Percentiles rank a stretch among this genome's conserved stretches.
Conservation (phyloP, 352 stramenopile species). For the Phytophthora foliorum region DNA sequence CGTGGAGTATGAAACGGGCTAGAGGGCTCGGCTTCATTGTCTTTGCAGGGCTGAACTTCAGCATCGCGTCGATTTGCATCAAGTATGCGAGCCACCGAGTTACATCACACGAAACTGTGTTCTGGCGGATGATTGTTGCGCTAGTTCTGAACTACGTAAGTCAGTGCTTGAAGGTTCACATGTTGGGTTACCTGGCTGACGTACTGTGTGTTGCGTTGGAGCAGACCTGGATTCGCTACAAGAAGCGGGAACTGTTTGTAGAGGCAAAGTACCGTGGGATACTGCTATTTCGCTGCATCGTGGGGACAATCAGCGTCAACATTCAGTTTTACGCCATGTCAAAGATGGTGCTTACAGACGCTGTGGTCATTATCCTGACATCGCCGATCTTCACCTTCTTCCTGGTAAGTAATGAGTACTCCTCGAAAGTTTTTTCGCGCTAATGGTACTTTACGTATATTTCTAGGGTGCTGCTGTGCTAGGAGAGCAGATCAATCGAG, state of each 20-base stretch:
- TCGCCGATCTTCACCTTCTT: conserved; percentile 65
- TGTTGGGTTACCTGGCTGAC: neutral
- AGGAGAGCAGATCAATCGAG: conserved; percentile 52
- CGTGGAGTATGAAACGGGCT: conserved; percentile 37
- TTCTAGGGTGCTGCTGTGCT: conserved; percentile 55
- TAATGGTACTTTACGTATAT: neutral
- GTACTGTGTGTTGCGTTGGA: neutral
- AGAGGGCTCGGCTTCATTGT: conserved; percentile 58
- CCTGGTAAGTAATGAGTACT: conserved; percentile 35
- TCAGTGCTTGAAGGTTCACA: neutral
- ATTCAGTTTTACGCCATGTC: conserved; percentile 72
- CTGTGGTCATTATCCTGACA: conserved; percentile 71
- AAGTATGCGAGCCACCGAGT: conserved; percentile 65
- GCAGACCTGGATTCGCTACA: conserved; percentile 47
- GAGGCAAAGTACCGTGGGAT: conserved; percentile 41
- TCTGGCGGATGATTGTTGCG: conserved; percentile 67
- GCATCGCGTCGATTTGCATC: conserved; percentile 69
- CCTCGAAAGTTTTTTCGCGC: neutral
- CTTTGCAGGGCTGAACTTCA: conserved; percentile 68
- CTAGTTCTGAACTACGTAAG: conserved; percentile 63
- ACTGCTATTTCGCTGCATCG: conserved; percentile 62
- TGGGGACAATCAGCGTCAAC: conserved; percentile 61
- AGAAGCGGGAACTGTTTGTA: conserved; percentile 51
- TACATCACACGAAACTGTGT: conserved; percentile 68
- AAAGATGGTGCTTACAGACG: conserved; percentile 80